phyloP scores from a whole-genome alignment of 805 yeast genomes.

The Lachancea nothofagi region DNA sequence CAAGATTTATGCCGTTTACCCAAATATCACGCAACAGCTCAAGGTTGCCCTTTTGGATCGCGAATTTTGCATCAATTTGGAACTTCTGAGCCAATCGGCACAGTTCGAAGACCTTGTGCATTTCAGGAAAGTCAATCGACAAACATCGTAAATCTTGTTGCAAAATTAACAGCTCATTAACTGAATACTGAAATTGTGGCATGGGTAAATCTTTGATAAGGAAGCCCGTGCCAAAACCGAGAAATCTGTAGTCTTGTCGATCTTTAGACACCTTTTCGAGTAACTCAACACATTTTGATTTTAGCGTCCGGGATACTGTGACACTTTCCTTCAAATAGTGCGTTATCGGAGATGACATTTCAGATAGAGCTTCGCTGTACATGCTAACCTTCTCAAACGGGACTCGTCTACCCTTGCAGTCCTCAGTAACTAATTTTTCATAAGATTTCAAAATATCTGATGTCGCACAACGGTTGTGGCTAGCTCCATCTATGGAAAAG shows the following conservation, averaged over 20 bases:
- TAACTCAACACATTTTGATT: constrained; percentile 4
- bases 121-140: constrained; percentile 16
- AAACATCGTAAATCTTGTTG: constrained; percentile 2
- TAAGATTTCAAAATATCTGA: constrained; percentile 21
- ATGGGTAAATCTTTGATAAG: constrained; percentile 8
- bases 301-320: neutral
- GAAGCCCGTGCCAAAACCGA: constrained; percentile 10
- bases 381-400: constrained; percentile 1
- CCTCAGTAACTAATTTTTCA: constrained; percentile 24
- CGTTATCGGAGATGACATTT: neutral
- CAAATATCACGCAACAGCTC: constrained; percentile 10
- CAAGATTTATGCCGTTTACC: constrained; percentile 12
- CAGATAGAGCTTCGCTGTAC: constrained; percentile 4
- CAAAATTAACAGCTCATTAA: constrained; percentile 6
- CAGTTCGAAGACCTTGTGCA: constrained; percentile 8
- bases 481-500: neutral
- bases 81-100: constrained; percentile 7
- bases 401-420: constrained; percentile 3
- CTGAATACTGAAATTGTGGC: constrained; percentile 4
- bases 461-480: no score
- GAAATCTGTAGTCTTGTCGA: neutral
- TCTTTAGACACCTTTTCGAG: neutral
- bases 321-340: constrained; percentile 1
- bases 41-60: constrained; percentile 8
- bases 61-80: constrained; percentile 7